phyloP scores from a whole-genome alignment of 1,284 basidiomycete species.

The Porogramme epimiltina region DNA sequence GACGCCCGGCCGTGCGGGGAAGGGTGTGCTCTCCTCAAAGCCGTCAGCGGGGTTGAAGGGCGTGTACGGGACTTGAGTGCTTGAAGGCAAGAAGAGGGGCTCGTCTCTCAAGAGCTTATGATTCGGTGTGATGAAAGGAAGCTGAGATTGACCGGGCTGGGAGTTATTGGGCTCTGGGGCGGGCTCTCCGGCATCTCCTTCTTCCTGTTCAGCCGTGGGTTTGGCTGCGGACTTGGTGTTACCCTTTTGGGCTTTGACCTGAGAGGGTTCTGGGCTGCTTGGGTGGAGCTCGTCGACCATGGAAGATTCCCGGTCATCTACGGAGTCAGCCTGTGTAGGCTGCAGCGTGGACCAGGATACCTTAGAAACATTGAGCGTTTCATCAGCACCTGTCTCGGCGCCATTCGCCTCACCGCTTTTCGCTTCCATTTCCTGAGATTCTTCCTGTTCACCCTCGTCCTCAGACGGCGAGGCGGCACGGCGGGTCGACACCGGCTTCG shows the following conservation, averaged over 20 bases:
- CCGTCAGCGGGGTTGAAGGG: slow-evolving; percentile 15
- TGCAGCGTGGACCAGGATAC: slow-evolving; percentile 28
- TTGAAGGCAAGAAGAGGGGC: slow-evolving; percentile 35
- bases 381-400: background rate
- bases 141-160: no score
- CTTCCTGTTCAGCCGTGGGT: slow-evolving; percentile 3
- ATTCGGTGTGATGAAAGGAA: slow-evolving; percentile 11
- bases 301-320: slow-evolving; percentile 24
- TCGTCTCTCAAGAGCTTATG: slow-evolving; percentile 7
- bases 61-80: slow-evolving; percentile 28
- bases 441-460: background rate
- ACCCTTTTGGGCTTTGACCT: background rate
- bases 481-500: slow-evolving; percentile 12
- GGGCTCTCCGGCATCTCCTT: background rate
- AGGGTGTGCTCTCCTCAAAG: slow-evolving; percentile 8
- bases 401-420: background rate
- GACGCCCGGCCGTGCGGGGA: slow-evolving; percentile 1
- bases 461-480: slow-evolving; percentile 3
- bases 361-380: slow-evolving; percentile 10
- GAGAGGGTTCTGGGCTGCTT: slow-evolving; percentile 30
- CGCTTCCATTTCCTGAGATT: background rate
- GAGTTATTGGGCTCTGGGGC: background rate
- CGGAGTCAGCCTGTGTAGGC: slow-evolving; percentile 14
- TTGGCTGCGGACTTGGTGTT: background rate
- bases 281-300: slow-evolving; percentile 41